Percentiles rank a stretch among this genome's conserved stretches.
phyloP scores from a whole-genome alignment of 2,329 filamentous ascomycete genomes.

The Trichoderma sp. region DNA sequence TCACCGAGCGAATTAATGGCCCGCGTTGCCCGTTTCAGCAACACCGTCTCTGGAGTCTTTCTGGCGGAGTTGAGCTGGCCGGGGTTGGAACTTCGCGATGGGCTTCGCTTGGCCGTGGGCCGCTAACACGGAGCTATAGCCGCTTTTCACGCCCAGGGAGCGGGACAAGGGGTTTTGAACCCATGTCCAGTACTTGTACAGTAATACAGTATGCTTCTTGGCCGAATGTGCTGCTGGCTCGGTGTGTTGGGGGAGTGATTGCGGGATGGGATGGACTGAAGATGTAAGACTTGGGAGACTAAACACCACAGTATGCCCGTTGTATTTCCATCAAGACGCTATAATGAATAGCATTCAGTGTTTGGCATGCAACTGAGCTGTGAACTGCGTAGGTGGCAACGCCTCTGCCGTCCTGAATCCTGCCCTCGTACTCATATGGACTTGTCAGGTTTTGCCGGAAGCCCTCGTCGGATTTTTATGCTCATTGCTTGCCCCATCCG shows the following conservation, averaged over 20 bases:
- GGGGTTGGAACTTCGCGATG: not conserved
- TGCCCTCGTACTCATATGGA: too few relatives aligned
- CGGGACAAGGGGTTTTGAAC: not conserved
- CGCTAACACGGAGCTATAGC: not conserved
- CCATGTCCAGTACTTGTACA: too few relatives aligned
- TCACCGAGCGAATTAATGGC: constrained; percentile 2
- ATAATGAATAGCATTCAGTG: too few relatives aligned
- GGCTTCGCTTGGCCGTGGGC: not conserved
- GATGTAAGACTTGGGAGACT: not conserved
- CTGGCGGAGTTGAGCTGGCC: not conserved
- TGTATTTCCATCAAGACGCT: not conserved
- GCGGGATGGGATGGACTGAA: not conserved
- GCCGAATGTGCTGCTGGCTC: not conserved
- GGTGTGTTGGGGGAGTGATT: not conserved
- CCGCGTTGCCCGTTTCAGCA: constrained; percentile 1
- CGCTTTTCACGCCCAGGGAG: not conserved
- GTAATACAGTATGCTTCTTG: not conserved
- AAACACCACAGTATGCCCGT: not conserved
- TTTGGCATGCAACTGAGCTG: not conserved
- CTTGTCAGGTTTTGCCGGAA: too few relatives aligned
- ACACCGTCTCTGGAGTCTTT: constrained; percentile 10
- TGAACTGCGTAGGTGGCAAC: not conserved
- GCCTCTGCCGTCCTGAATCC: too few relatives aligned
- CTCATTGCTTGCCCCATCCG: too few relatives aligned
- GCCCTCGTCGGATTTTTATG: too few relatives aligned